phyloP scores from a whole-genome alignment of 148 eudicot species.

The Simmondsia chinensis region DNA sequence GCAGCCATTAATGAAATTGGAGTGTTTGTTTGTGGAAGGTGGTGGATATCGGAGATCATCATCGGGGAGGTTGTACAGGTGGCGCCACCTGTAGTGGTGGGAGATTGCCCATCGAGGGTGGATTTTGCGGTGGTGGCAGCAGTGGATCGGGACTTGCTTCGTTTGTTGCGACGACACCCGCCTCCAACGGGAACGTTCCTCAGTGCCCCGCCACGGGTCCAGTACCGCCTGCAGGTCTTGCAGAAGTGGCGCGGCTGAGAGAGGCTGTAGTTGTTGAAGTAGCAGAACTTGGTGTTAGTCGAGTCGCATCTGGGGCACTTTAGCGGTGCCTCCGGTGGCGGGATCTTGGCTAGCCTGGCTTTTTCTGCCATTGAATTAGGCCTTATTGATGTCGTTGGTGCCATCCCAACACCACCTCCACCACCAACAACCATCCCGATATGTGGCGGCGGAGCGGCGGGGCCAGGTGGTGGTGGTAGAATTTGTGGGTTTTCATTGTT shows the following conservation, averaged over 20 bases:
- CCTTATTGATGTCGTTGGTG: constrained; percentile 14
- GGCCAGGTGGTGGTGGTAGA: constrained; percentile 7
- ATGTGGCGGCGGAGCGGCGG: constrained; percentile 10
- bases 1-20: constrained; percentile 40
- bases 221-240: constrained; percentile 58
- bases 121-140: not conserved
- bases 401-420: constrained; percentile 15
- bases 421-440: constrained; percentile 18
- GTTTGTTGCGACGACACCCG: constrained; percentile 58
- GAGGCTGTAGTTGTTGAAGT: constrained; percentile 68
- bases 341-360: constrained; percentile 47
- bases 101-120: too few species aligned
- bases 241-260: constrained; percentile 68
- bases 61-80: too few species aligned
- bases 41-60: too few species aligned
- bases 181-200: constrained; percentile 71
- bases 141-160: constrained; percentile 28
- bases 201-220: constrained; percentile 63
- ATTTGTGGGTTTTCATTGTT: constrained; percentile 6
- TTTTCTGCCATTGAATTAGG: constrained; percentile 64
- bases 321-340: constrained; percentile 48
- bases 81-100: too few species aligned
- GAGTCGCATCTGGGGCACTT: constrained; percentile 75
- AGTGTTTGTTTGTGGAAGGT: too few species aligned
- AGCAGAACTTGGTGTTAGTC: constrained; percentile 62